Conservation (phyloP, 2,329 filamentous ascomycete species). For the Fusarium tricinctum region DNA sequence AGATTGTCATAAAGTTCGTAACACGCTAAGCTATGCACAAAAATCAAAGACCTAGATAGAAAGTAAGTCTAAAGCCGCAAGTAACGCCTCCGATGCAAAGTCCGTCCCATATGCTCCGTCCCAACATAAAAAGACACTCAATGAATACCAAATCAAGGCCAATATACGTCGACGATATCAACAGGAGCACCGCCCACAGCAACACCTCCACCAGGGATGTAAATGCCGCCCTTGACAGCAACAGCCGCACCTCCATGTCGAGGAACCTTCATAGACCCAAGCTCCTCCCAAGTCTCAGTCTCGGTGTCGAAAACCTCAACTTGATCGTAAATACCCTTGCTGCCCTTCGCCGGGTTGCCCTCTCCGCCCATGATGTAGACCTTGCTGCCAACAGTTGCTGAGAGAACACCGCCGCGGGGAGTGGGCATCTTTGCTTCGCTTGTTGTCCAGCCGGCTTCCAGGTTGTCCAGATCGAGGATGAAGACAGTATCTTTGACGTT, state of each 20-base stretch:
- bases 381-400: constrained; percentile 44
- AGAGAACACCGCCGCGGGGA: constrained; percentile 54
- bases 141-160: constrained; percentile 10
- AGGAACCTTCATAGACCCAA: constrained; percentile 51
- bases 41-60: not conserved
- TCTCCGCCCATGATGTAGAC: constrained; percentile 58
- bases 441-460: constrained; percentile 49
- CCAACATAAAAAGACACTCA: not conserved
- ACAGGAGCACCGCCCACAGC: constrained; percentile 37
- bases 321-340: constrained; percentile 49
- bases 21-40: constrained; percentile 3
- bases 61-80: not conserved
- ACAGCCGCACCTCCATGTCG: constrained; percentile 54
- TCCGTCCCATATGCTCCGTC: not conserved
- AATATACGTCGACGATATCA: constrained; percentile 34
- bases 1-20: not conserved
- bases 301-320: constrained; percentile 51
- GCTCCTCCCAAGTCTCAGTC: constrained; percentile 48
- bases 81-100: not conserved
- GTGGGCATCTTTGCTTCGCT: constrained; percentile 54
- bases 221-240: constrained; percentile 47
- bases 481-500: constrained; percentile 56
- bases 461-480: constrained; percentile 50
- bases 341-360: constrained; percentile 46
- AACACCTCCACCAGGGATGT: constrained; percentile 55